A percentile compares a stretch with the other conserved stretches of the same genome.
phyloP scores from a whole-genome alignment of 768 basidiomycete species.

The Naganishia friedmannii region DNA sequence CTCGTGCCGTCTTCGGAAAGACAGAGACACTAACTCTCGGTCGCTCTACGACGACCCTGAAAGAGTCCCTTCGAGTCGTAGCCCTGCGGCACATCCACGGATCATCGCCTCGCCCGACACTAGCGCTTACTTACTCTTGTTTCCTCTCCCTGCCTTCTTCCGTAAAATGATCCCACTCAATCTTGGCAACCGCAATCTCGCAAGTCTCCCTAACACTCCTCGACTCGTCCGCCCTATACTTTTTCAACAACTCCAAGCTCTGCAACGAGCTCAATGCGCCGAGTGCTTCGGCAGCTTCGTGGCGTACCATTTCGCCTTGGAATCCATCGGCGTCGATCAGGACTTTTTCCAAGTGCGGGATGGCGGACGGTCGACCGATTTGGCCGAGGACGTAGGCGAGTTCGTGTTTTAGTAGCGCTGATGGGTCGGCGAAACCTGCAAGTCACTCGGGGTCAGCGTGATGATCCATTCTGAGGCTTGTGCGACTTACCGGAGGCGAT shows the following conservation, averaged over 20 bases:
- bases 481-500: slow-evolving; percentile 75
- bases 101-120: no score
- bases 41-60: background rate
- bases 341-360: slow-evolving; percentile 74
- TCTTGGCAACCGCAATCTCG: slow-evolving; percentile 93
- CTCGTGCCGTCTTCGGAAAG: no score
- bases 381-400: slow-evolving; percentile 96
- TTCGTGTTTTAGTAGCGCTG: slow-evolving; percentile 91
- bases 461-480: no score
- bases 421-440: slow-evolving; percentile 77
- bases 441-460: no score
- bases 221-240: slow-evolving; percentile 70
- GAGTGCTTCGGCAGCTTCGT: slow-evolving; percentile 99
- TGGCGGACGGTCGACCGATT: slow-evolving; percentile 68
- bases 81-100: no score
- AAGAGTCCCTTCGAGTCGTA: no score
- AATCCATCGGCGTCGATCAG: slow-evolving; percentile 68
- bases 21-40: no score
- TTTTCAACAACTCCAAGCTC: slow-evolving; percentile 67
- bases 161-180: slow-evolving; percentile 70
- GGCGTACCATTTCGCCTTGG: slow-evolving; percentile 81
- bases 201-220: slow-evolving; percentile 87
- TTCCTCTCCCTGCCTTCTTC: slow-evolving; percentile 49
- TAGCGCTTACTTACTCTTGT: slow-evolving; percentile 44
- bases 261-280: slow-evolving; percentile 76